A percentile compares a stretch with the other conserved stretches of the same genome.
Conservation (phyloP, 768 basidiomycete species). For the Mycena belliarum region DNA sequence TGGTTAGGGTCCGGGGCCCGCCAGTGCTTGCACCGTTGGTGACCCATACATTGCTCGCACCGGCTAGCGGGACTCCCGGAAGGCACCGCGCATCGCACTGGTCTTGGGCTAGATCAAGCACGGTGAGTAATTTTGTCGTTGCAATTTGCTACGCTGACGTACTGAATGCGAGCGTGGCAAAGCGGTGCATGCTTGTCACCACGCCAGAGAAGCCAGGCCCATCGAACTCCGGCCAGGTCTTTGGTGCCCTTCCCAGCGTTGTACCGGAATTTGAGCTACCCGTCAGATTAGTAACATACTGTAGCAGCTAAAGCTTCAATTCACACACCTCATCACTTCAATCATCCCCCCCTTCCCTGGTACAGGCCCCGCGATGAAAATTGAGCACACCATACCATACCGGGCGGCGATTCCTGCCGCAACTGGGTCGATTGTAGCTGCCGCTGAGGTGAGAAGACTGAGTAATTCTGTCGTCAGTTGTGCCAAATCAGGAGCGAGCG, state of each 20-base stretch:
- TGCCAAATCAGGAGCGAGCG: no score
- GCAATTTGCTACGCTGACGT: neutral
- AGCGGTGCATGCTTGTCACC: neutral
- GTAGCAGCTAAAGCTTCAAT: neutral
- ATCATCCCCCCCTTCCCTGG: neutral
- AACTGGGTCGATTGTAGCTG: neutral
- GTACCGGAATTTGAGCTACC: neutral
- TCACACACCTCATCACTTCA: neutral
- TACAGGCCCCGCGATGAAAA: neutral
- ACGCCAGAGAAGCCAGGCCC: neutral
- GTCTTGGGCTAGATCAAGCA: no score
- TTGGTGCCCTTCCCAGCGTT: neutral
- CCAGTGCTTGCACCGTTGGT: no score
- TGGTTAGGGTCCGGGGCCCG: neutral
- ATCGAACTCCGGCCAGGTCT: neutral
- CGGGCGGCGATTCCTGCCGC: neutral
- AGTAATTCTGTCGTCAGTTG: no score
- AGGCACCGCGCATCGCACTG: neutral
- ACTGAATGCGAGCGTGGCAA: neutral
- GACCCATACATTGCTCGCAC: neutral
- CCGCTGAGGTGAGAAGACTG: neutral
- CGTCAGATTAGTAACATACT: neutral
- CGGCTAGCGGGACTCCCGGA: no score
- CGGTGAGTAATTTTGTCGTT: neutral
- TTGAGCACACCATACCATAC: no score